Conservation (phyloP, 2,329 filamentous ascomycete genomes). For the Phialophora expanda region DNA sequence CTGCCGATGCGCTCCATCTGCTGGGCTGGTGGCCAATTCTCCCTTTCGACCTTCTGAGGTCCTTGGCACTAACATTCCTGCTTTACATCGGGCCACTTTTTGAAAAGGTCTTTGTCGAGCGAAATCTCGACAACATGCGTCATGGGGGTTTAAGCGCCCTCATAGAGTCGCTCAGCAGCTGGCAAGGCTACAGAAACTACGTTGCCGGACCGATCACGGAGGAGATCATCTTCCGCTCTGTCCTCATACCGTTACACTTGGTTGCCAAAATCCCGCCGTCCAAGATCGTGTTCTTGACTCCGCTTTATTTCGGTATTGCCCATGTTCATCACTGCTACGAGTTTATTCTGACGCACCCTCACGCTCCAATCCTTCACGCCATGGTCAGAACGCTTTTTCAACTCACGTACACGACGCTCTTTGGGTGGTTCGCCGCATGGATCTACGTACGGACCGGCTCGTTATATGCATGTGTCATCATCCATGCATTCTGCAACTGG, state of each 20-base stretch:
- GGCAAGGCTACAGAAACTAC: slow-evolving; percentile 84
- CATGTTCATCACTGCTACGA: slow-evolving; percentile 97
- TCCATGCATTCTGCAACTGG: slow-evolving; percentile 90
- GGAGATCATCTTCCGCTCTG: slow-evolving; percentile 89
- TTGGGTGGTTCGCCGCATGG: slow-evolving; percentile 92
- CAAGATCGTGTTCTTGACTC: slow-evolving; percentile 77
- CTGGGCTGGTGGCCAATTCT: slow-evolving; percentile 83
- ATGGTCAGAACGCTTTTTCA: slow-evolving; percentile 78
- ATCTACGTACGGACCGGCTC: slow-evolving; percentile 85
- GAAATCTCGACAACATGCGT: slow-evolving; percentile 60
- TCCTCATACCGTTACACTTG: slow-evolving; percentile 81
- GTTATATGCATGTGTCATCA: slow-evolving; percentile 72
- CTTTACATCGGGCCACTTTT: slow-evolving; percentile 87
- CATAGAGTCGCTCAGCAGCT: slow-evolving; percentile 68
- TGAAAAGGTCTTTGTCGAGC: slow-evolving; percentile 75
- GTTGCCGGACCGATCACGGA: slow-evolving; percentile 88
- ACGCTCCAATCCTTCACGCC: slow-evolving; percentile 66
- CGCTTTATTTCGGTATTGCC: slow-evolving; percentile 88
- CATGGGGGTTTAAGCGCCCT: slow-evolving; percentile 56
- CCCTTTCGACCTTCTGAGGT: slow-evolving; percentile 65
- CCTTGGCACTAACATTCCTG: slow-evolving; percentile 72
- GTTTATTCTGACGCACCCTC: slow-evolving; percentile 79
- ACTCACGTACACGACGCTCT: slow-evolving; percentile 87
- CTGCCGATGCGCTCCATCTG: slow-evolving; percentile 65
- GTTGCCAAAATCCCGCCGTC: slow-evolving; percentile 64